Evolutionary conservation across 1,139 yeast genomes (phyloP).

Genomic region (Kurtzmaniella quercitrusa): DNA sequence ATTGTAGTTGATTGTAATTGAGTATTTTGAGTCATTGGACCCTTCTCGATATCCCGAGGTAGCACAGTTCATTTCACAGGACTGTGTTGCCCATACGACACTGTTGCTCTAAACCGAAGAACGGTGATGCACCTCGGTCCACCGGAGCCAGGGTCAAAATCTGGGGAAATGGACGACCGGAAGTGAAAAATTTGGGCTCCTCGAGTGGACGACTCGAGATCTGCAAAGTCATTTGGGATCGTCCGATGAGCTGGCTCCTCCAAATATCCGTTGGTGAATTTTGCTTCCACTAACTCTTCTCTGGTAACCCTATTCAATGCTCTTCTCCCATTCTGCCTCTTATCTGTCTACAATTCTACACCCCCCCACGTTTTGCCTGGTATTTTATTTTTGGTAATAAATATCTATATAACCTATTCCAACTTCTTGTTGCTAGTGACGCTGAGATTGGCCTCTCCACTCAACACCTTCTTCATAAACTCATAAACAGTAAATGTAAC

Average conservation of each 20-base stretch:
- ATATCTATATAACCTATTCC: conserved; percentile 11
- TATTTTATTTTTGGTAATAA: not conserved
- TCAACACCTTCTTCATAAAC: conserved; percentile 70
- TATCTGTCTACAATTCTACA: not conserved
- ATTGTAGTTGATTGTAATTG: too few species aligned
- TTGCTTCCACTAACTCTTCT: too few species aligned
- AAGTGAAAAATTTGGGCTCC: not conserved
- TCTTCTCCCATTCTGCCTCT: too few species aligned
- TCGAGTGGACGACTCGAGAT: not conserved
- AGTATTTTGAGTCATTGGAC: conserved; percentile 1
- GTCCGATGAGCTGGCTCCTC: too few species aligned
- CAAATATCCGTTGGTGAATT: too few species aligned
- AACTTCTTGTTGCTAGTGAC: conserved; percentile 21
- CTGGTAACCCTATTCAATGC: too few species aligned
- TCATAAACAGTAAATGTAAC: conserved; percentile 97
- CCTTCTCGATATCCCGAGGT: too few species aligned
- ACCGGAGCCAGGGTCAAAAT: not conserved
- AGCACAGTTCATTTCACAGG: too few species aligned
- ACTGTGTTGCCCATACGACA: too few species aligned
- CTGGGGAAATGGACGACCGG: conserved; percentile 1
- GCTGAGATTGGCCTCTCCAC: conserved; percentile 24
- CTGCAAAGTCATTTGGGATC: too few species aligned
- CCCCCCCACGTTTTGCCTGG: not conserved
- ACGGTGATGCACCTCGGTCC: not conserved
- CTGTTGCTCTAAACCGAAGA: not conserved